Evolutionary conservation across 495 filamentous ascomycete species (phyloP), one percentile per base, ranked within the genome.

Genomic region (Lichenothelia convexa): DNA sequence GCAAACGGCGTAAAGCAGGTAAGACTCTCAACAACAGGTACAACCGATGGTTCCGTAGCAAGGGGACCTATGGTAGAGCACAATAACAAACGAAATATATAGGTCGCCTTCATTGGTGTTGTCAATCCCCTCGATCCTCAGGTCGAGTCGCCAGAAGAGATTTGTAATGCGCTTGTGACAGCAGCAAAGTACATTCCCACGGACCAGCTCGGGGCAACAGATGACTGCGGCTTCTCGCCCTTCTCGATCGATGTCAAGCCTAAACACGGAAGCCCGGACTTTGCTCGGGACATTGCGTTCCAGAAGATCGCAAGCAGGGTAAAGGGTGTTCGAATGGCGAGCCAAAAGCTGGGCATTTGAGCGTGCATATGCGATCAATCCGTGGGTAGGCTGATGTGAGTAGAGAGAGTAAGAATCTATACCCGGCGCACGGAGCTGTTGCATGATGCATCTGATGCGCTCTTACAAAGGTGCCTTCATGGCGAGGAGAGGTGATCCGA

Each of bases 31-130:
- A n/a, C n/a, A n/a, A n/a, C n/a, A n/a, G n/a, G n/a, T n/a, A n/a
- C n/a, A n/a, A n/a, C n/a, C n/a, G n/a, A n/a, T n/a, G n/a, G n/a
- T n/a, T n/a, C n/a, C n/a, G n/a, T n/a, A n/a, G n/a, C n/a, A n/a
- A n/a, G n/a, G n/a, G n/a, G n/a, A n/a, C 1, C 24, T 13, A 29
- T 29, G 24, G 15, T 2, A n/a, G n/a, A n/a, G n/a, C n/a, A n/a
- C n/a, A n/a, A n/a, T 29, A 13, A 29, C 24, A 2, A 29, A 29
- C 24, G 24, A 13, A 29, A 11, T 29, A 13, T 13, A 35, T 35
- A 61, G 40, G 57, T 61, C 13, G 50, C 53, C 18, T 61, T 61
- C 23, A 40, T 62, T 15, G 59, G 59, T 4, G 53, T 62, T 29
- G 49, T 45, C 18, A 54, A 62, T 18, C 55, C 59, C 4, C 41